Conservation (phyloP, 306 rosid species). For the Biancaea sappan region DNA sequence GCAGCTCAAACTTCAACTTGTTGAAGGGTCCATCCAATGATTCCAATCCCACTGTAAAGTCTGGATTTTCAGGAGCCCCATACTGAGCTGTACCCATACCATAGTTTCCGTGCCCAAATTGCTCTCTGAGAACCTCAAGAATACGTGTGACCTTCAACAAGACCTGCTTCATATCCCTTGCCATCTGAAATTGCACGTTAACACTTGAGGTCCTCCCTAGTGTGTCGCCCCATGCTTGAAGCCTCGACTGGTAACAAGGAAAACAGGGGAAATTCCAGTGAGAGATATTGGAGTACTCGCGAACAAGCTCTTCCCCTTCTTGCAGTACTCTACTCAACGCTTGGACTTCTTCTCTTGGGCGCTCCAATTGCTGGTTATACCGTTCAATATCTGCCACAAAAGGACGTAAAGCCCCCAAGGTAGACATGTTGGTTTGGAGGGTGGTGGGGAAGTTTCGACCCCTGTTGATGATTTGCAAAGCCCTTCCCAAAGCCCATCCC, state of each 20-base stretch:
- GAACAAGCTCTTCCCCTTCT: constrained; percentile 34
- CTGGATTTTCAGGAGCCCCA: constrained; percentile 46
- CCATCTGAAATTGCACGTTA: constrained; percentile 25
- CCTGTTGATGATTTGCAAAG: not conserved
- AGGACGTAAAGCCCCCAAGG: constrained; percentile 27
- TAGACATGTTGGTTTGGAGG: constrained; percentile 10
- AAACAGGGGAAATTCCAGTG: constrained; percentile 26
- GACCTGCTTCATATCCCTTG: constrained; percentile 34
- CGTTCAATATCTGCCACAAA: constrained; percentile 18
- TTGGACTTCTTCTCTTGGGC: constrained; percentile 28
- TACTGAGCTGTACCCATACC: not conserved
- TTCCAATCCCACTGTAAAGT: constrained; percentile 50
- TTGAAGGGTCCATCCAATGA: constrained; percentile 39
- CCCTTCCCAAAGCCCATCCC: not conserved
- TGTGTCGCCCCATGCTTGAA: not conserved
- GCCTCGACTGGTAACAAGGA: constrained; percentile 32
- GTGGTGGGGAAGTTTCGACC: constrained; percentile 5
- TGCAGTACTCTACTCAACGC: constrained; percentile 15
- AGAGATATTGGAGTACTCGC: constrained; percentile 33
- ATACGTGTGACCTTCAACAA: not conserved
- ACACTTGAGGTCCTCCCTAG: constrained; percentile 22
- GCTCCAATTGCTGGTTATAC: constrained; percentile 23
- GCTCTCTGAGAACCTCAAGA: not conserved
- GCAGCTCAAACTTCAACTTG: constrained; percentile 44
- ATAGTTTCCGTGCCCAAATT: not conserved